Evolutionary conservation across 2,329 filamentous ascomycete species (phyloP).

Genomic region (Pestalotiopsis sp.): DNA sequence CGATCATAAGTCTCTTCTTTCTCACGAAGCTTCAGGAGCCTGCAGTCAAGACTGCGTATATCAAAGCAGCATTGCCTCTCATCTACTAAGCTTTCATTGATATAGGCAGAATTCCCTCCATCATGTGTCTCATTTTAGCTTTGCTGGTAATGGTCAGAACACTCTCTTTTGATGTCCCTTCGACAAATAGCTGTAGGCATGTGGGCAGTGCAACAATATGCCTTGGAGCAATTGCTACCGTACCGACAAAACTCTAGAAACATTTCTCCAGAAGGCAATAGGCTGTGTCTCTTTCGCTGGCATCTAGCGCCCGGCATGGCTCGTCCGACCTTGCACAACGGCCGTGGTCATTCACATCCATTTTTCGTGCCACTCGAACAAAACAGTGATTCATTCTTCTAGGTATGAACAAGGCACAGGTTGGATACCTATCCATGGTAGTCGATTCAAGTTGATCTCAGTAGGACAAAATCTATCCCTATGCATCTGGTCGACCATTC

Average conservation of each 20-base stretch:
- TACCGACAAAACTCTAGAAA: not conserved
- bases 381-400: not conserved
- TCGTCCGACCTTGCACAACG: slow-evolving; percentile 38
- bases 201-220: not conserved
- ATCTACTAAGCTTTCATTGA: too few relatives aligned
- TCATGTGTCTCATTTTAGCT: too few relatives aligned
- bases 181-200: too few relatives aligned
- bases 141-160: too few relatives aligned
- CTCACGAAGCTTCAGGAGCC: too few relatives aligned
- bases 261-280: not conserved
- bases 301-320: slow-evolving; percentile 15
- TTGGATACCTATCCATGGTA: not conserved
- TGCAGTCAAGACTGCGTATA: too few relatives aligned
- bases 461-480: not conserved
- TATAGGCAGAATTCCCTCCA: too few relatives aligned
- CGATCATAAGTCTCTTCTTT: too few relatives aligned
- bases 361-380: not conserved
- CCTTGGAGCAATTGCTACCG: not conserved
- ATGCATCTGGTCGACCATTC: not conserved
- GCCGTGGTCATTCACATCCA: slow-evolving; percentile 33
- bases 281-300: not conserved
- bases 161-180: too few relatives aligned
- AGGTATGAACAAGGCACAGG: not conserved
- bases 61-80: too few relatives aligned
- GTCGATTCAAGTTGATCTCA: not conserved